phyloP scores from a whole-genome alignment of 1,139 yeast genomes.

The Suhomyces bolitotheri region DNA sequence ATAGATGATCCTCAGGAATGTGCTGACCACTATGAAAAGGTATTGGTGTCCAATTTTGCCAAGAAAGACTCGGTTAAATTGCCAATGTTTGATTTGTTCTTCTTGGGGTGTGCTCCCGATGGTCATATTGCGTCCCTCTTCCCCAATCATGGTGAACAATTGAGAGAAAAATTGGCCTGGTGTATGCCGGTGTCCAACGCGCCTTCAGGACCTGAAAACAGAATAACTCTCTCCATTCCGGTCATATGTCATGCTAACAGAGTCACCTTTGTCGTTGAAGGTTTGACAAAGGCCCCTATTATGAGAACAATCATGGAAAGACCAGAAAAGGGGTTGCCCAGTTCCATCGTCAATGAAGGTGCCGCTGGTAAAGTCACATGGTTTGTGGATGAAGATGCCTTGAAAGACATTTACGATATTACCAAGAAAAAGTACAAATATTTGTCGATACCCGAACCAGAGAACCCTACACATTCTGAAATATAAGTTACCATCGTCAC shows the following conservation, averaged over 20 bases:
- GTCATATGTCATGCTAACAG: slow-evolving; percentile 93
- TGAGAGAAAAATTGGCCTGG: slow-evolving; percentile 94
- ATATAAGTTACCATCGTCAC: not conserved
- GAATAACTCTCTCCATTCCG: slow-evolving; percentile 92
- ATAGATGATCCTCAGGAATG: slow-evolving; percentile 89
- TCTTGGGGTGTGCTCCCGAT: slow-evolving; percentile 97
- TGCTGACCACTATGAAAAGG: slow-evolving; percentile 89
- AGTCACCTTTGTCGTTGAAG: slow-evolving; percentile 93
- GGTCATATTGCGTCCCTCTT: slow-evolving; percentile 96
- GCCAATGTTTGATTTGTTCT: slow-evolving; percentile 88
- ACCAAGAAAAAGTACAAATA: slow-evolving; percentile 76
- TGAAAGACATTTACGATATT: slow-evolving; percentile 73
- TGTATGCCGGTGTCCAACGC: slow-evolving; percentile 92
- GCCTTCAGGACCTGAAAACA: slow-evolving; percentile 82
- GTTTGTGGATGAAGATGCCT: slow-evolving; percentile 97
- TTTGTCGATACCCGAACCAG: slow-evolving; percentile 26
- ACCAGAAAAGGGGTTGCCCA: slow-evolving; percentile 95
- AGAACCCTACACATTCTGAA: no score
- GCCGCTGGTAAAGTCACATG: slow-evolving; percentile 96
- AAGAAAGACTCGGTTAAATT: slow-evolving; percentile 92
- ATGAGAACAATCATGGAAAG: slow-evolving; percentile 93
- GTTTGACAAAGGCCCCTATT: slow-evolving; percentile 92
- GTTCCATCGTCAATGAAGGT: slow-evolving; percentile 89
- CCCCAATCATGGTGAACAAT: slow-evolving; percentile 82
- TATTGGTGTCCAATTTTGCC: slow-evolving; percentile 87